Evolutionary conservation across 345 rosid species (phyloP), one percentile per base, ranked within the genome.

Genomic region (Noccaea caerulescens): DNA sequence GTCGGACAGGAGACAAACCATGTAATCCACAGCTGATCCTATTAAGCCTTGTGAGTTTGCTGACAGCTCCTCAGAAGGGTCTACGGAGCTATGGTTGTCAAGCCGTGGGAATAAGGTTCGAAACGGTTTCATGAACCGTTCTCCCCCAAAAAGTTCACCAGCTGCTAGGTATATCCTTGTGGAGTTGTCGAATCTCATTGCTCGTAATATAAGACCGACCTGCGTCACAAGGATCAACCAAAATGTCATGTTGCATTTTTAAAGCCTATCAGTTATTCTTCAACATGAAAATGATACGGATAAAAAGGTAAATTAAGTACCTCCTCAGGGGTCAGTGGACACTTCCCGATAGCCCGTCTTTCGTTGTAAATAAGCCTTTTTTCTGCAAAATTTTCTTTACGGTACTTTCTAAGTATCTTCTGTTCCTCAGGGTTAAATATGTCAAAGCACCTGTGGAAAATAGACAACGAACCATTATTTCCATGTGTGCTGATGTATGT

Each of bases 1-100:
- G 80, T 92, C 97, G 9, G 98, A 89, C 25, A 92, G 96, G 27
- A 95, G 90, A 80, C 99, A 92, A 53, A 95, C 98, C 97, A 95
- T 92, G 84, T 95, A 95, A 90, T 95, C 99, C 63, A 95, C 99
- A 61, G 98, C 99, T 57, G 99, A 95, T 39, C 99, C 99, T 75
- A 90, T 47, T 71, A 95, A 80, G 13, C 99, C 99, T 33, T 47
- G 84, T 37, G 82, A 76, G 65, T 85, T 87, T 27, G 84, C 68
- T 55, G 78, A 77, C 10, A 88, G 83, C 66, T 95, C 99, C 79
- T 87, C 99, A 0, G 86, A 76, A 11, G 88, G 61, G 55, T 86
- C 93, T 38, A 95, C 93, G 7, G 96, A 86, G 81, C 93, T 94
- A 75, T 94, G 98, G 82, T 91, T 94, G 72, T 89, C 93, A 10